Evolutionary conservation across 176 grass and related monocot genomes (phyloP).

Genomic region (Calamus simplicifolius): DNA sequence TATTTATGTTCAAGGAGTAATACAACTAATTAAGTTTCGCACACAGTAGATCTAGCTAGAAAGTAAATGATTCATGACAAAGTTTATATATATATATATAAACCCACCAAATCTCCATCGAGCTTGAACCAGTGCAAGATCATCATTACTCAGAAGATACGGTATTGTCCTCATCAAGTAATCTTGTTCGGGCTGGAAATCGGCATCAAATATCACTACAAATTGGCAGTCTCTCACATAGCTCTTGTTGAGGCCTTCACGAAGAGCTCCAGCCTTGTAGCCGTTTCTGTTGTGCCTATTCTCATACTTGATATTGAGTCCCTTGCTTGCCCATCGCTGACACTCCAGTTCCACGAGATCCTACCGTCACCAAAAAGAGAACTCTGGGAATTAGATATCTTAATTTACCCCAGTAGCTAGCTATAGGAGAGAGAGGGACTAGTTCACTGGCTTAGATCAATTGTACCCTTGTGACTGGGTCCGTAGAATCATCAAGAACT

Average conservation of each 20-base stretch:
- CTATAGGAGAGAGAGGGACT: too few species aligned
- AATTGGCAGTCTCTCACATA: conserved; percentile 53
- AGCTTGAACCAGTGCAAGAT: conserved; percentile 68
- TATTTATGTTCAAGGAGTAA: too few species aligned
- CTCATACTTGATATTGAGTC: conserved; percentile 51
- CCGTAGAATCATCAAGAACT: conserved; percentile 6
- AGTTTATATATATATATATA: not conserved
- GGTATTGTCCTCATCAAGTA: conserved; percentile 53
- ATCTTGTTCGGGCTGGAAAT: conserved; percentile 74
- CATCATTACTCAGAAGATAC: conserved; percentile 34
- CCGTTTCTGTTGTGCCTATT: conserved; percentile 63
- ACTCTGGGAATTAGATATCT: too few species aligned
- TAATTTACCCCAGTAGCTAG: too few species aligned
- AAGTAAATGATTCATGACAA: too few species aligned
- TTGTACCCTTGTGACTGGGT: not conserved
- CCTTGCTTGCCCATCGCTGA: conserved; percentile 54
- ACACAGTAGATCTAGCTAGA: not conserved
- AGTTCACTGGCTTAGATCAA: not conserved
- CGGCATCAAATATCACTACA: conserved; percentile 73
- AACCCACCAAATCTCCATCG: conserved; percentile 55
- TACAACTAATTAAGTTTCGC: not conserved
- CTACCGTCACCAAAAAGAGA: not conserved
- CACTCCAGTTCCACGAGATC: conserved; percentile 74
- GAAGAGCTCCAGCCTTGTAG: conserved; percentile 85
- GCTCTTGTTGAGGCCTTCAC: conserved; percentile 62